Evolutionary conservation across 371 early-diverging fungal genomes (phyloP).

Genomic region (Syncephalastrum monosporum): DNA sequence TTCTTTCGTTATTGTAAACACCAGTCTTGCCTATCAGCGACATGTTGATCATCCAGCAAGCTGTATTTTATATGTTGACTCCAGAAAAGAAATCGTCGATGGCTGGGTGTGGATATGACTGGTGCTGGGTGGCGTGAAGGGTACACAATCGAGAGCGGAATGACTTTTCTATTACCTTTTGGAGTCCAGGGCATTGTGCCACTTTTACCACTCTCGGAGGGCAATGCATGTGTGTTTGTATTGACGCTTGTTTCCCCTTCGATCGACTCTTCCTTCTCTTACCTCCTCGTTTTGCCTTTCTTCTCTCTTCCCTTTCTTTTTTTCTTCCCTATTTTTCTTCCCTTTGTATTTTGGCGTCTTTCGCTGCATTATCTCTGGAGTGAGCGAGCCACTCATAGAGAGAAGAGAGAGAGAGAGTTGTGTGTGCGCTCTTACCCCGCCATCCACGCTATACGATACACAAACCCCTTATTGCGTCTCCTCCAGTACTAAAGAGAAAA

Average conservation of each 20-base stretch:
- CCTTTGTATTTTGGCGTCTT: background rate
- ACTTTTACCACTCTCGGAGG: constrained; percentile 13
- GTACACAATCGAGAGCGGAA: too few relatives aligned
- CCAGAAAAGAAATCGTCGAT: too few relatives aligned
- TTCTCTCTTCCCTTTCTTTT: constrained; percentile 8
- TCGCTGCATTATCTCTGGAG: background rate
- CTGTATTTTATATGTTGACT: too few relatives aligned
- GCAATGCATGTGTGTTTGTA: constrained; percentile 13
- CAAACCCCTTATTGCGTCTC: too few relatives aligned
- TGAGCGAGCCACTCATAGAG: constrained; percentile 1
- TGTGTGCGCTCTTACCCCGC: background rate
- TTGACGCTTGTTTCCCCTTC: constrained; percentile 2
- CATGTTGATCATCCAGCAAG: too few relatives aligned
- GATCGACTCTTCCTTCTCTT: background rate
- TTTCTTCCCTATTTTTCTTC: constrained; percentile 4
- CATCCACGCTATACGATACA: too few relatives aligned
- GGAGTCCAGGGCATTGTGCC: constrained; percentile 11
- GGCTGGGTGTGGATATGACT: too few relatives aligned
- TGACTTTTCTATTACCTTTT: background rate
- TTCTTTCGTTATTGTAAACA: too few relatives aligned
- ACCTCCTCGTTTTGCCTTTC: constrained; percentile 5
- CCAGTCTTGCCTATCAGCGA: too few relatives aligned
- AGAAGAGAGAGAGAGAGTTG: constrained; percentile 3
- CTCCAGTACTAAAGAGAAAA: too few relatives aligned
- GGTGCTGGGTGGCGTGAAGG: too few relatives aligned